Evolutionary conservation across 2,329 filamentous ascomycete genomes (phyloP).

Genomic region (Hypoxylon sp.): DNA sequence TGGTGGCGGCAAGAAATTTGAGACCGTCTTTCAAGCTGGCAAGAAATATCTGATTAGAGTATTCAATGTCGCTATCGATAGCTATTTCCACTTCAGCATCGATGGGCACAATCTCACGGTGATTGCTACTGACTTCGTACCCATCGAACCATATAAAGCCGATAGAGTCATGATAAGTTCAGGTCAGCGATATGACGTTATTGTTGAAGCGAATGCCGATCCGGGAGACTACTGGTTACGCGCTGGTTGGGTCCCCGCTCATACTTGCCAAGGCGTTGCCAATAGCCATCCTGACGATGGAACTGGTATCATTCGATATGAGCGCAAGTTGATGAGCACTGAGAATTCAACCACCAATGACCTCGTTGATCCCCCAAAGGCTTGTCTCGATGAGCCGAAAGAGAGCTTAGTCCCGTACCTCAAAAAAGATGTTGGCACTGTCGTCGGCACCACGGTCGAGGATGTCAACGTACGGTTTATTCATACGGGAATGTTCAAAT

Average conservation of each 20-base stretch:
- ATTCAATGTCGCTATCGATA: slow-evolving; percentile 9
- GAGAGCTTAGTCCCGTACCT: slow-evolving; percentile 2
- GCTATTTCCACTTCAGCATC: slow-evolving; percentile 7
- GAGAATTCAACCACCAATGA: slow-evolving; percentile 4
- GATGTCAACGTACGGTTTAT: slow-evolving; percentile 17
- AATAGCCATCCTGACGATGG: slow-evolving; percentile 16
- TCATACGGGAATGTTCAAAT: slow-evolving; percentile 12
- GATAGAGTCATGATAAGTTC: slow-evolving; percentile 1
- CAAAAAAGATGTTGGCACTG: slow-evolving; percentile 9
- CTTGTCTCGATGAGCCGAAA: slow-evolving; percentile 5
- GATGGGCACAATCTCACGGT: slow-evolving; percentile 13
- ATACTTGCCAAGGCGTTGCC: slow-evolving; percentile 13
- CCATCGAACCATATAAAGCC: slow-evolving; percentile 5
- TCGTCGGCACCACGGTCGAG: slow-evolving; percentile 12
- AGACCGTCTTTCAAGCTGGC: slow-evolving; percentile 5
- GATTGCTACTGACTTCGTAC: slow-evolving; percentile 10
- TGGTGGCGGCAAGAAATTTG: slow-evolving; percentile 10
- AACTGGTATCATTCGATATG: slow-evolving; percentile 15
- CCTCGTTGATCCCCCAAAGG: not conserved
- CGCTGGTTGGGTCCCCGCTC: slow-evolving; percentile 4
- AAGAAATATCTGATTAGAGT: slow-evolving; percentile 16
- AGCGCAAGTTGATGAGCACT: slow-evolving; percentile 13
- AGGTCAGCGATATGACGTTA: slow-evolving; percentile 16
- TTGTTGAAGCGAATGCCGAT: slow-evolving; percentile 12
- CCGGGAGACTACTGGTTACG: slow-evolving; percentile 16